These are phyloP conservation scores for Candida multigemmis DNA, from an alignment of 805 yeast species.

Conservation along the genomic window DNA sequence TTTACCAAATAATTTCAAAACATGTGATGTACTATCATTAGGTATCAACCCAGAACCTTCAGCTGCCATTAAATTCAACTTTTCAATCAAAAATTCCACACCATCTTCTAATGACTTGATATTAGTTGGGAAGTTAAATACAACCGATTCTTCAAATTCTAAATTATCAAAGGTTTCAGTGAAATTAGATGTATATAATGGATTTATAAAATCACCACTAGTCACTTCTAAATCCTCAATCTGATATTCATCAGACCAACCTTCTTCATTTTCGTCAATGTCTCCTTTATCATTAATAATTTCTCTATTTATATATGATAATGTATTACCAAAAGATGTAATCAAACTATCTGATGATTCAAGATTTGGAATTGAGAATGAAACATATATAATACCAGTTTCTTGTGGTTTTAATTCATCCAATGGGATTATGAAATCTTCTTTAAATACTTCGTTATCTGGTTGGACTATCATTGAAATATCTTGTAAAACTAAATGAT, in stretches of 20 bases:
- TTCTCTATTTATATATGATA: slow-evolving; percentile 73
- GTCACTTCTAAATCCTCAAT: slow-evolving; percentile 67
- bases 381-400: slow-evolving; percentile 70
- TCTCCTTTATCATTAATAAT: slow-evolving; percentile 59
- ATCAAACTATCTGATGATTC: slow-evolving; percentile 25
- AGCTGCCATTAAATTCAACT: slow-evolving; percentile 49
- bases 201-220: slow-evolving; percentile 77
- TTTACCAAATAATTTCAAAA: slow-evolving; percentile 77
- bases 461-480: slow-evolving; percentile 65
- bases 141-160: slow-evolving; percentile 49
- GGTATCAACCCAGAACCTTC: slow-evolving; percentile 66
- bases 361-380: slow-evolving; percentile 53
- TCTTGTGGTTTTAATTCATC: slow-evolving; percentile 63
- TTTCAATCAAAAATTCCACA: slow-evolving; percentile 41
- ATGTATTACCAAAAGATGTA: slow-evolving; percentile 50
- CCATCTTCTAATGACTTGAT: slow-evolving; percentile 25
- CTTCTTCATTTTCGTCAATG: slow-evolving; percentile 61
- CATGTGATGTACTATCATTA: slow-evolving; percentile 52
- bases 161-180: slow-evolving; percentile 68
- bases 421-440: slow-evolving; percentile 68
- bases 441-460: slow-evolving; percentile 47
- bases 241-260: slow-evolving; percentile 89
- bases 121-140: slow-evolving; percentile 54
- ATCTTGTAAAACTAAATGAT: slow-evolving; percentile 67
- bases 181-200: slow-evolving; percentile 73